Base-by-base conservation (phyloP, 2,329 filamentous ascomycete genomes). In the Aspergillus cejpii region DNA sequence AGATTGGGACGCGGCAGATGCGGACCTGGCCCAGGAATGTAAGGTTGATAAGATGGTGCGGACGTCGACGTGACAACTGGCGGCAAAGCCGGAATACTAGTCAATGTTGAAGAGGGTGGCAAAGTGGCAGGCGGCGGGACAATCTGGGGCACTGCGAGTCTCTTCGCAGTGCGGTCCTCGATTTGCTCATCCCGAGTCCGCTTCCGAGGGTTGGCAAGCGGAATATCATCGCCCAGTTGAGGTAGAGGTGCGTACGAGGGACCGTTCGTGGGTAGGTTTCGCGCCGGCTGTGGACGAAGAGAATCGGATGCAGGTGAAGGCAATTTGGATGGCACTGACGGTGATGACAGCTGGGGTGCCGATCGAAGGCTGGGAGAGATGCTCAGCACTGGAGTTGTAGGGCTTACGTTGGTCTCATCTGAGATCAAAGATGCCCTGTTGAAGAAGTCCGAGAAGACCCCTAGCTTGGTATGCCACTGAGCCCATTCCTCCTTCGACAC, bases 401-500 rank as follows among this genome's bases (percentile, higher is more conserved):
- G 60, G 31, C 29, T 59, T 51, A 60, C 59, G n/a, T 63, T 56
- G 23, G 52, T 63, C 48, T 73, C 60, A 29, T 70, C 56, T 5
- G 72, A 66, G 36, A 71, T 60, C 42, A 69, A 68, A 12, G 76
- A 77, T 23, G 87, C 85, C 47, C 78, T 78, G 55, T 90, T 82
- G 68, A 88, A 89, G 68, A 89, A 96, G 41, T 83, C 81, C 53
- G 83, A 83, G 62, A 96, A 96, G 54, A 83, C 84, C 41, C 84
- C 79, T 43, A 97, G 74, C 64, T 89, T 89, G 50, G 75, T 73
- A 59, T 96, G 83, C 92, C 92, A 97, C 43, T 82, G 78, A 39
- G 81, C 77, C 92, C 92, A 98, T 63, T 95, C 80, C 42, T 81
- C 77, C 61, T 88, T 83, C 3, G 90, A 94, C 3, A 87, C 88